Percentiles rank a stretch among this genome's conserved stretches.
Conservation (phyloP, 2,329 filamentous ascomycete genomes). For the Arthroderma uncinatum region DNA sequence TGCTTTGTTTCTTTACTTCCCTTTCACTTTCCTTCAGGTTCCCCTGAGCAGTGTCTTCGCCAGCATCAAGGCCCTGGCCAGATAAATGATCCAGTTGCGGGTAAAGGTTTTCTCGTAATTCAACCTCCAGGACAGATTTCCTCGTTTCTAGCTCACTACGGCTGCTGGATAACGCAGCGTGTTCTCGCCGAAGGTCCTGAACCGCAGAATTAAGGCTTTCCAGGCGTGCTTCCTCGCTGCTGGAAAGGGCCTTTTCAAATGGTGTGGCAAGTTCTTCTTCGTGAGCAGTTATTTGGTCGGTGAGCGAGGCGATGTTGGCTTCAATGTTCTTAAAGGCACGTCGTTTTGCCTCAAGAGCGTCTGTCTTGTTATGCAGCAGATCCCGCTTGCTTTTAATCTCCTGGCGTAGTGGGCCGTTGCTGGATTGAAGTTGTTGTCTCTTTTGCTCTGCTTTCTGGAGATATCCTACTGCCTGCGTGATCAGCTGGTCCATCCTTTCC, state of each 20-base stretch:
- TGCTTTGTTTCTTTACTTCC: constrained; percentile 67
- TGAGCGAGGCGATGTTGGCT: constrained; percentile 61
- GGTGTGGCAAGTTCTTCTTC: constrained; percentile 72
- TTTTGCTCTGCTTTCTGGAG: constrained; percentile 72
- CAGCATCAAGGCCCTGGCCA: constrained; percentile 57
- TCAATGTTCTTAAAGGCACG: constrained; percentile 56
- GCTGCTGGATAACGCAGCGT: constrained; percentile 60
- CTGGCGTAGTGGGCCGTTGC: constrained; percentile 66
- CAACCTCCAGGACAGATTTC: constrained; percentile 75
- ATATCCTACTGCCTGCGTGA: constrained; percentile 75
- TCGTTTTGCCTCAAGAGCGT: constrained; percentile 62
- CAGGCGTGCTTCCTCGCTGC: constrained; percentile 71
- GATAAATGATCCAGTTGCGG: constrained; percentile 80
- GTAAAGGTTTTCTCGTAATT: constrained; percentile 78
- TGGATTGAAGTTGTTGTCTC: constrained; percentile 64
- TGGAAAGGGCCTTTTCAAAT: constrained; percentile 81
- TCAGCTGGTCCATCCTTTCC: constrained; percentile 73
- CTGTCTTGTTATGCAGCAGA: constrained; percentile 61
- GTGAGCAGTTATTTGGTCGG: constrained; percentile 63
- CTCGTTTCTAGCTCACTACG: constrained; percentile 67
- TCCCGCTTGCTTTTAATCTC: constrained; percentile 66
- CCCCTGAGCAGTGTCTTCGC: constrained; percentile 47
- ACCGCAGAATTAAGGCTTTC: constrained; percentile 58
- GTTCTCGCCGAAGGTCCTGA: constrained; percentile 64
- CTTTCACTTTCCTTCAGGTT: constrained; percentile 67